phyloP scores from a whole-genome alignment of 805 yeast genomes.

The Metschnikowia amazonensis region DNA sequence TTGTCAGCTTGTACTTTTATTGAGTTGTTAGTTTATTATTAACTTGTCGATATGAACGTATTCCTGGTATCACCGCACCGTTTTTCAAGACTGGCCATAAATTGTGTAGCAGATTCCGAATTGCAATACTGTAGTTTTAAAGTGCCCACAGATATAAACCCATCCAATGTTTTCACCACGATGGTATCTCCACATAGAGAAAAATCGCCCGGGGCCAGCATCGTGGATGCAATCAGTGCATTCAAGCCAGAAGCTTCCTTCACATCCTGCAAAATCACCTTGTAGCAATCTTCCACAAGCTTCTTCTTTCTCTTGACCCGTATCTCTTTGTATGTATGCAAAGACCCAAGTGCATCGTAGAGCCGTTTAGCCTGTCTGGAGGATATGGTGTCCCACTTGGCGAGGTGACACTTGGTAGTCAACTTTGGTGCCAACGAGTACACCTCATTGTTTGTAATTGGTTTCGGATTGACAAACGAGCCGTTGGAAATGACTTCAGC shows the following conservation, averaged over 20 bases:
- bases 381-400: slow-evolving; percentile 45
- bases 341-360: slow-evolving; percentile 52
- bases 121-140: slow-evolving; percentile 56
- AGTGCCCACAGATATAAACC: slow-evolving; percentile 30
- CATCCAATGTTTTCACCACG: slow-evolving; percentile 43
- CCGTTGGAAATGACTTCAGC: slow-evolving; percentile 38
- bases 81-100: slow-evolving; percentile 42
- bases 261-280: slow-evolving; percentile 46
- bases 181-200: slow-evolving; percentile 22
- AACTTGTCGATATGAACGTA: slow-evolving; percentile 8
- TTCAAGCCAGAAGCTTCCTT: slow-evolving; percentile 5
- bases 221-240: neutral
- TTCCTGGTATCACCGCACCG: slow-evolving; percentile 38
- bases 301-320: slow-evolving; percentile 31
- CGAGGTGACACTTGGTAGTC: slow-evolving; percentile 34
- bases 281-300: slow-evolving; percentile 26
- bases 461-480: slow-evolving; percentile 17
- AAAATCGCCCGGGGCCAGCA: slow-evolving; percentile 23
- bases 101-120: slow-evolving; percentile 43
- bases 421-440: slow-evolving; percentile 60
- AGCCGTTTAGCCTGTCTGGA: slow-evolving; percentile 40
- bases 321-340: slow-evolving; percentile 44
- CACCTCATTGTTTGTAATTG: slow-evolving; percentile 16
- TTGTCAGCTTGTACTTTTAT: too few species aligned
- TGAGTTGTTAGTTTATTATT: too few species aligned